A percentile compares a stretch with the other conserved stretches of the same genome.
phyloP scores from a whole-genome alignment of 176 grass and related monocot genomes.

The Eremochloa ophiuroides region DNA sequence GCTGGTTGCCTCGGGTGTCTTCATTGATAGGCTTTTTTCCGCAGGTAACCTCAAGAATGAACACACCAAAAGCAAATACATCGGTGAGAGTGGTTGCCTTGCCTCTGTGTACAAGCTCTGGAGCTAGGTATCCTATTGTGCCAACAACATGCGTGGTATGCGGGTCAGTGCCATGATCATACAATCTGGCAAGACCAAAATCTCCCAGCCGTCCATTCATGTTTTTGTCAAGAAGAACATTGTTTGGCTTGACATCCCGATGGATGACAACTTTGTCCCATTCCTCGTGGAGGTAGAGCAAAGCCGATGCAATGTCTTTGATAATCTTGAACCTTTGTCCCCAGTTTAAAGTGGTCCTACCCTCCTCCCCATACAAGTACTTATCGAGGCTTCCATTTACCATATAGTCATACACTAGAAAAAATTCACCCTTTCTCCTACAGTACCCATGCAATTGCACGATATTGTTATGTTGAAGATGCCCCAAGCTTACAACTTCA shows the following conservation, averaged over 20 bases:
- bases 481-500: constrained; percentile 6
- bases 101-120: background rate
- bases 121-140: constrained; percentile 4
- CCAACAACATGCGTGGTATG: constrained; percentile 5
- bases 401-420: constrained; percentile 35
- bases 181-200: background rate
- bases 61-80: background rate
- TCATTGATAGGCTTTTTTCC: background rate
- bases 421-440: constrained; percentile 10
- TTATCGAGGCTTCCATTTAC: constrained; percentile 25
- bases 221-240: background rate
- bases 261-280: constrained; percentile 7
- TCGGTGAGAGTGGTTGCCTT: background rate
- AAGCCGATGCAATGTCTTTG: background rate
- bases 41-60: background rate
- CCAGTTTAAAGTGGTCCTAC: background rate
- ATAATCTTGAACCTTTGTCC: constrained; percentile 10
- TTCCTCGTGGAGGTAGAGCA: constrained; percentile 25
- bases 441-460: constrained; percentile 26
- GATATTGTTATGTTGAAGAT: constrained; percentile 12
- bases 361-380: background rate
- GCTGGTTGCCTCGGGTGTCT: background rate
- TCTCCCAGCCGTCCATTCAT: constrained; percentile 1
- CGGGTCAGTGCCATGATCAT: constrained; percentile 13
- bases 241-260: constrained; percentile 2